These are phyloP conservation scores for Phytophthora macrochlamydospora DNA, from an alignment of 352 stramenopile genomes.

Conservation along the genomic window DNA sequence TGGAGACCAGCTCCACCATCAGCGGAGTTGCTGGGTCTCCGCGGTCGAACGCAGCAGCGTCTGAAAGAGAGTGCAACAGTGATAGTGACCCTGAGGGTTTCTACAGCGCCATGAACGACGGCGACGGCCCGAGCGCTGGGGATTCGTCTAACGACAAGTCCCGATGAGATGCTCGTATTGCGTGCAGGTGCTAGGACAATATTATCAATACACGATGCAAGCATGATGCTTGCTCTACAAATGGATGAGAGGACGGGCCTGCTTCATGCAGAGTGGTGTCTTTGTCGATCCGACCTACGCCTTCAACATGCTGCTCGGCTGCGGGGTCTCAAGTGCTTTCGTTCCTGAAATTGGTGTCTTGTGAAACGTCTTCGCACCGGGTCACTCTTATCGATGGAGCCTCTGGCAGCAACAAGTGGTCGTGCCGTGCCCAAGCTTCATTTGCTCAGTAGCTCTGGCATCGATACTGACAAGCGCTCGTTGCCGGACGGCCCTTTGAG, in stretches of 20 bases:
- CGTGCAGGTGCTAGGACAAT: neutral
- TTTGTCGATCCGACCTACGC: neutral
- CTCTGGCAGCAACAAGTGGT: conserved; percentile 16
- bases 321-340: neutral
- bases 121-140: neutral
- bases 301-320: neutral
- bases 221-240: too few relatives aligned
- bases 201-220: too few relatives aligned
- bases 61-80: neutral
- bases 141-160: neutral
- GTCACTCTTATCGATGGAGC: conserved; percentile 26
- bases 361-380: too few relatives aligned
- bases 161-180: neutral
- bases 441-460: conserved; percentile 9
- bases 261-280: too few relatives aligned
- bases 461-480: neutral
- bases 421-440: conserved; percentile 36
- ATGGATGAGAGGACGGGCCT: too few relatives aligned
- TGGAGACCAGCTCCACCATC: conserved; percentile 17
- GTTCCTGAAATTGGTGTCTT: neutral
- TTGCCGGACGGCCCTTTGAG: conserved; percentile 6
- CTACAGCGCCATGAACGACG: conserved; percentile 12
- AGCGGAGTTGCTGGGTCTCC: conserved; percentile 11
- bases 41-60: neutral
- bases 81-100: conserved; percentile 6